Evolutionary conservation across 2,329 filamentous ascomycete genomes (phyloP), one percentile per base, ranked within the genome.

Genomic region (Pseudogymnoascus sp.): DNA sequence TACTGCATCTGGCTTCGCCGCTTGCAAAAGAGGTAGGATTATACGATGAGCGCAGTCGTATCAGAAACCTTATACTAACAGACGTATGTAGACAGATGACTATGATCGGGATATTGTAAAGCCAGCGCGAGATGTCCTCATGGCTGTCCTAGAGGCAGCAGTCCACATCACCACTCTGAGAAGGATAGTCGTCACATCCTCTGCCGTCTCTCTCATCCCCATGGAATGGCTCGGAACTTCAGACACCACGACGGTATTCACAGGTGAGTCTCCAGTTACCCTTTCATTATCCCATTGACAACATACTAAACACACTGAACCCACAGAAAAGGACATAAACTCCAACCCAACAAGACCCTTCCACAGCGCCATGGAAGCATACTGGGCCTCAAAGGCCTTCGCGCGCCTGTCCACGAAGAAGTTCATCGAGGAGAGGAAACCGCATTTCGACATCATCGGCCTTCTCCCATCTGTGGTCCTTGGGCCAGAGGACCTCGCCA

Each of bases 371-470:
- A 60, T 71, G 67, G 64, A 69, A 61, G 69, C 69, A 3, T 71
- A 71, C 45, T 70, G 63, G 39, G 66, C 64, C 22, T 68, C 68
- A 4, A 70, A 70, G 36, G 64, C 65, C 2, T 64, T 69, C 0
- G 63, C 70, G 30, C 66, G 68, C 30, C 62, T 63, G 9, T 64
- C 64, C 1, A 67, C 66, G 8, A 62, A 58, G 14, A 39, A 62
- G 2, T 71, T 71, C 7, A 41, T 60, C 5, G 19, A 60, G 23
- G 58, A 36, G 4, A 36, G 7, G 23, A 60, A 60, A 5, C 58
- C 58, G 2, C 30, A 60, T 25, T 61, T 61, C 12, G 60, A 61
- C 12, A 45, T 45, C 22, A 41, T 61, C 12, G 25, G 42, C 0
- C 39, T 61, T 4, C 60, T 61, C 12, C 60, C 60, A 33, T 61